Conservation (phyloP, 768 basidiomycete species). For the Panellus pusillus region DNA sequence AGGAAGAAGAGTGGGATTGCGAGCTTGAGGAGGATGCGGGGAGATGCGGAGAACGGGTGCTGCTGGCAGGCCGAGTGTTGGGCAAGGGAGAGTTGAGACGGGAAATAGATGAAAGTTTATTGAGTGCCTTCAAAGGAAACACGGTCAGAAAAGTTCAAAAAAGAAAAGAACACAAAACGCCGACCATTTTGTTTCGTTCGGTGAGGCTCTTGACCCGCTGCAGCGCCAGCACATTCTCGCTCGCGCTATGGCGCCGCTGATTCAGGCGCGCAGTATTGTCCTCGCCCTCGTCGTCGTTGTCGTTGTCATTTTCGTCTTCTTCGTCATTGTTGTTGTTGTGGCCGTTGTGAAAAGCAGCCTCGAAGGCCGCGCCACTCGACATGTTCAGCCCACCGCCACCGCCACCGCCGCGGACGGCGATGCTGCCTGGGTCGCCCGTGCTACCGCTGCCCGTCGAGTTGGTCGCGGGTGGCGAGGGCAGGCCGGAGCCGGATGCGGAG, state of each 20-base stretch:
- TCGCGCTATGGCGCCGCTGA: conserved; percentile 37
- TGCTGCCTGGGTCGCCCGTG: conserved; percentile 57
- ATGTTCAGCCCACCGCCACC: conserved; percentile 31
- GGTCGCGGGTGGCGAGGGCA: conserved; percentile 83
- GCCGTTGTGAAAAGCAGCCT: conserved; percentile 26
- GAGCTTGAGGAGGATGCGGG: conserved; percentile 29
- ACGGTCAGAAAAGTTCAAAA: conserved; percentile 23
- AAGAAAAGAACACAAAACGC: conserved; percentile 16
- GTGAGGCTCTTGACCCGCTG: conserved; percentile 70
- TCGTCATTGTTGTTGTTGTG: conserved; percentile 46
- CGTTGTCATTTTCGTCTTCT: conserved; percentile 46
- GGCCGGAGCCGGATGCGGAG: conserved; percentile 55
- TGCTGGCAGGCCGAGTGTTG: too few species aligned
- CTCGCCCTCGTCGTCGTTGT: conserved; percentile 49
- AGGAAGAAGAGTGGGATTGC: conserved; percentile 6
- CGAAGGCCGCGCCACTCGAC: conserved; percentile 36
- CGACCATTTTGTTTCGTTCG: conserved; percentile 71
- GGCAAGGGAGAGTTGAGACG: conserved; percentile 55
- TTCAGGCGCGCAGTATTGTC: conserved; percentile 52
- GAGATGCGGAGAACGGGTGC: conserved; percentile 31
- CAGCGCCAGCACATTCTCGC: conserved; percentile 58
- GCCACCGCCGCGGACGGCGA: conserved; percentile 38
- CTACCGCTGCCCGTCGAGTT: conserved; percentile 85
- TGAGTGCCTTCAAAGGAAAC: conserved; percentile 52
- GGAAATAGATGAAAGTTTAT: conserved; percentile 63